Evolutionary conservation across 345 rosid genomes (phyloP).

Genomic region (Dipteronia sinensis): DNA sequence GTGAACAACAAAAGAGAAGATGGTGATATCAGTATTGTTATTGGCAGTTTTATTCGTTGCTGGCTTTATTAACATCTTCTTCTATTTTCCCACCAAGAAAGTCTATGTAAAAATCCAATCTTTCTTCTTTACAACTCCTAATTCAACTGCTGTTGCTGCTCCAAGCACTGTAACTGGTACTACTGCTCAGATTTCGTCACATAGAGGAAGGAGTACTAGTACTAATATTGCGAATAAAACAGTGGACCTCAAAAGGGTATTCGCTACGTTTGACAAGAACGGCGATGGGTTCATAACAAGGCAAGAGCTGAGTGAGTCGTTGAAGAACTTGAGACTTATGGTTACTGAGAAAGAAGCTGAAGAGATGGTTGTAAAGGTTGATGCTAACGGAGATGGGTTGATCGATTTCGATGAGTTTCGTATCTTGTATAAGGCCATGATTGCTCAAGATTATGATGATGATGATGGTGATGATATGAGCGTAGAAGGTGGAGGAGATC

Average conservation of each 20-base stretch:
- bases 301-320: constrained; percentile 39
- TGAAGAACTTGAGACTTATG: constrained; percentile 27
- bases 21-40: constrained; percentile 33
- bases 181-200: not conserved
- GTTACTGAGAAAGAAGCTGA: constrained; percentile 35
- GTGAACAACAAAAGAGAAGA: constrained; percentile 4
- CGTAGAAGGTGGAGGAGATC: constrained; percentile 2
- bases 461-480: constrained; percentile 8
- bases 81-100: constrained; percentile 37
- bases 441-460: not conserved
- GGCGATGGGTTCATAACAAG: constrained; percentile 60
- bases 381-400: constrained; percentile 54
- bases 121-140: constrained; percentile 5
- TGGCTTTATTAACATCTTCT: constrained; percentile 38
- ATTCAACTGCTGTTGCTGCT: not conserved
- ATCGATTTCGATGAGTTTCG: constrained; percentile 61
- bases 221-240: not conserved
- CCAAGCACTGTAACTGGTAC: not conserved
- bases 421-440: constrained; percentile 25
- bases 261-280: constrained; percentile 52
- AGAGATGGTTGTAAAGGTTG: constrained; percentile 50
- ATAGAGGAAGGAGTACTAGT: not conserved
- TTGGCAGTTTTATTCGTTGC: constrained; percentile 35
- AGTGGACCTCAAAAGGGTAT: constrained; percentile 39
- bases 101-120: constrained; percentile 33